phyloP scores from a whole-genome alignment of 2,329 filamentous ascomycete species.

The Neofusicoccum parvum region DNA sequence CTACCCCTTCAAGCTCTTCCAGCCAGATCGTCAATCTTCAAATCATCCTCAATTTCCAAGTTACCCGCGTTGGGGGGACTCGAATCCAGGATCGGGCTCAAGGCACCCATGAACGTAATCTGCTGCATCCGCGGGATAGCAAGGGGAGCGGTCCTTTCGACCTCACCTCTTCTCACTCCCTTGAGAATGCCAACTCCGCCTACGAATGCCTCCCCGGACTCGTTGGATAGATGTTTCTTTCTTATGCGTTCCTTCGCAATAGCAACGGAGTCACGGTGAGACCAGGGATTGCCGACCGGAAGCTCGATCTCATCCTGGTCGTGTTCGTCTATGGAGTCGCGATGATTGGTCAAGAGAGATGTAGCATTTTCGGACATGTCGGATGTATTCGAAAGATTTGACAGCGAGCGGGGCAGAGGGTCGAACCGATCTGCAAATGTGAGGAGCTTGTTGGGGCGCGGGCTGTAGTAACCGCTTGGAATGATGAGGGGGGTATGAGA shows the following conservation, averaged over 20 bases:
- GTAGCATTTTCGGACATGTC: conserved; percentile 6
- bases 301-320: background rate
- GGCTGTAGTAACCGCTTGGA: conserved; percentile 5
- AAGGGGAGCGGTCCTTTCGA: background rate
- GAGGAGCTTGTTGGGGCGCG: conserved; percentile 1
- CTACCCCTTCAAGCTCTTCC: background rate
- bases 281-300: background rate
- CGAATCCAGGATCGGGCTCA: conserved; percentile 15
- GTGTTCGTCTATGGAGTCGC: conserved; percentile 5
- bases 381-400: background rate
- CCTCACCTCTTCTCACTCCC: background rate
- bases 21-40: background rate
- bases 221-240: background rate
- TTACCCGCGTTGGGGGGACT: conserved; percentile 1
- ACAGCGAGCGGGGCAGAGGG: background rate
- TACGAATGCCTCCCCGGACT: background rate
- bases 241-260: conserved; percentile 14
- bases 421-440: background rate
- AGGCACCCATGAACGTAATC: conserved; percentile 9
- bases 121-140: conserved; percentile 14
- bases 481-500: background rate
- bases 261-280: conserved; percentile 18
- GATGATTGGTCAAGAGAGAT: background rate
- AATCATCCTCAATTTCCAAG: background rate
- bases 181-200: background rate